Conservation (phyloP, 345 rosid genomes). For the Boechera retrofracta region DNA sequence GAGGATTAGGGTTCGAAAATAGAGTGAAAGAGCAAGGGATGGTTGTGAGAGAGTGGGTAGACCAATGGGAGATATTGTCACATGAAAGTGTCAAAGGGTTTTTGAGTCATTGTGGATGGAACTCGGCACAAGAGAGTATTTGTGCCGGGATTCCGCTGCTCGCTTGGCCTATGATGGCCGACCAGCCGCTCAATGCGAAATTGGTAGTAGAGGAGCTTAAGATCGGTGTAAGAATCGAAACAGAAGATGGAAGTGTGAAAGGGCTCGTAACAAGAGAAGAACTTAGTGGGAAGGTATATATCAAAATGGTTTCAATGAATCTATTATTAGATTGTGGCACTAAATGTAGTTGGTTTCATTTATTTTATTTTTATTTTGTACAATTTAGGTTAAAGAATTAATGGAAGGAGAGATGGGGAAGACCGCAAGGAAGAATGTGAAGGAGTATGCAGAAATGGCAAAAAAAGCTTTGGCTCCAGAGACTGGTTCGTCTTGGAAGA, state of each 20-base stretch:
- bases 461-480: constrained; percentile 52
- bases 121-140: constrained; percentile 68
- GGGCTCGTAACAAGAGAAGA: constrained; percentile 60
- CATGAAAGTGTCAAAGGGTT: constrained; percentile 69
- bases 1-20: constrained; percentile 51
- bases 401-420: constrained; percentile 67
- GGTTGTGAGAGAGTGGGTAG: constrained; percentile 69
- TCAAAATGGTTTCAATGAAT: neutral
- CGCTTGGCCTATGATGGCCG: constrained; percentile 79
- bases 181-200: constrained; percentile 67
- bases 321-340: neutral
- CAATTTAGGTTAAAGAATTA: constrained; percentile 52
- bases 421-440: constrained; percentile 50
- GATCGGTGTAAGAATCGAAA: constrained; percentile 59
- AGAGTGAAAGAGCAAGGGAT: constrained; percentile 57
- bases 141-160: constrained; percentile 66
- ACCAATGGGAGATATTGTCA: constrained; percentile 57
- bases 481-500: constrained; percentile 63
- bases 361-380: neutral
- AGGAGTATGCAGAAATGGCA: constrained; percentile 51
- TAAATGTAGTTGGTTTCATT: neutral
- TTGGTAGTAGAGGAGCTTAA: constrained; percentile 65
- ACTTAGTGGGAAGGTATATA: constrained; percentile 44
- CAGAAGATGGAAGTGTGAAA: constrained; percentile 47
- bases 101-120: constrained; percentile 85